Evolutionary conservation across 768 basidiomycete species (phyloP), one percentile per base, ranked within the genome.

Genomic region (Chiua virens): DNA sequence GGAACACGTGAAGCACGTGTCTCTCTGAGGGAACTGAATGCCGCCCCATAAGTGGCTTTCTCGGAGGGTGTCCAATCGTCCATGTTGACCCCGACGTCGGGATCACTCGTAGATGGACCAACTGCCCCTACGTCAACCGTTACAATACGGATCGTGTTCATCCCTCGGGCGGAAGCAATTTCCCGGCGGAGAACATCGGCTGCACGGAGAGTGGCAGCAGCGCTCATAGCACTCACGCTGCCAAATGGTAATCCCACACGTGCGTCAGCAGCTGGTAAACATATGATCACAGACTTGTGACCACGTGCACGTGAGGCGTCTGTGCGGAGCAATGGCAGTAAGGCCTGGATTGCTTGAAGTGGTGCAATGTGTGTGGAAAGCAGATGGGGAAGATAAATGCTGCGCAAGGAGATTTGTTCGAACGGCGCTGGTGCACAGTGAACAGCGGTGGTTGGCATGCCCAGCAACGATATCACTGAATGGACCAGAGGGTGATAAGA

Each of bases 131-230:
- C 86, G 63, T 92, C 89, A 5, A 87, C 79, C 10, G 82, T 75
- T 55, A 89, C 81, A 17, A 92, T 76, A 56, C 80, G 63, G 50
- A 56, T 57, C 14, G 46, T 44, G 6, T 72, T 48, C 88, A 89
- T 81, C 57, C 83, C 82, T 62, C 76, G 79, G 74, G 87, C 83
- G 2, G 76, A 72, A 50, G 82, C 81, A 6, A 86, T 80, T 71
- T 92, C 91, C 20, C 89, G 74, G 17, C 89, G 80, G 25, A 92
- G 79, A 21, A 92, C 79, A 53, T 91, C 87, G 13, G 81, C 74
- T 0, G 76, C 91, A 39, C 86, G 83, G 20, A 87, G 72, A 15
- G 85, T 90, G 44, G 83, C 81, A 5, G 83, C 85, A 27, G 86
- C 83, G 54, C 81, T 83, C 87, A 93, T 92, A 11, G 88, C 81